Evolutionary conservation across 371 early-diverging fungal genomes (phyloP).

Genomic region (Chytridium lagenaria): DNA sequence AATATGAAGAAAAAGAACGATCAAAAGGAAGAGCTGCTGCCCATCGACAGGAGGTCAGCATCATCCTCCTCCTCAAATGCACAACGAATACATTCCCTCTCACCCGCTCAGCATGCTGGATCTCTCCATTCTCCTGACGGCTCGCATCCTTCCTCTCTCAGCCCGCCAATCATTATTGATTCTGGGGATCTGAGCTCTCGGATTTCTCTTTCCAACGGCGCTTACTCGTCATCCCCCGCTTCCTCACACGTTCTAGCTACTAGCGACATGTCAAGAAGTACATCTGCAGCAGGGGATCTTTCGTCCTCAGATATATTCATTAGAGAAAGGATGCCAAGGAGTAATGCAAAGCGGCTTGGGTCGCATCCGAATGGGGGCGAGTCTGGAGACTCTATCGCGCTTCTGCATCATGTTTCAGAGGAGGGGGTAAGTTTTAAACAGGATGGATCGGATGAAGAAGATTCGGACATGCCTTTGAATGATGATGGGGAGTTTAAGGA

Average conservation of each 20-base stretch:
- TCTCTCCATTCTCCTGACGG: constrained; percentile 2
- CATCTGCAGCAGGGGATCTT: background rate
- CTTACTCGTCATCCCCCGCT: background rate
- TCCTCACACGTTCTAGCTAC: background rate
- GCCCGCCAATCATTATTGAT: background rate
- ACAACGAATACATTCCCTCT: too few relatives aligned
- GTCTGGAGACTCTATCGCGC: background rate
- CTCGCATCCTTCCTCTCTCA: background rate
- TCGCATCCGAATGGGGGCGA: constrained; percentile 1
- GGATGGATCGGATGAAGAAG: too few relatives aligned
- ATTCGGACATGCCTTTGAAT: background rate
- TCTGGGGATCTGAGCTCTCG: background rate
- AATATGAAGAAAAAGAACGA: constrained; percentile 3
- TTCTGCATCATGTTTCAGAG: background rate
- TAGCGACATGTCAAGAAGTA: background rate
- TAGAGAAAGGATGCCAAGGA: constrained; percentile 1
- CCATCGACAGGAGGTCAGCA: background rate
- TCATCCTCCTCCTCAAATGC: background rate
- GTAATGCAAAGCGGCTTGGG: background rate
- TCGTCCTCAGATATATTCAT: constrained; percentile 6
- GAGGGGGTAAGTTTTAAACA: too few relatives aligned
- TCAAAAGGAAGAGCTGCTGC: background rate
- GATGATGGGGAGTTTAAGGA: background rate
- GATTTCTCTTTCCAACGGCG: background rate
- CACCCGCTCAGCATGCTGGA: too few relatives aligned